Percentiles rank a stretch among this genome's conserved stretches.
Conservation (phyloP, 345 rosid species). For the Barbarea vulgaris region DNA sequence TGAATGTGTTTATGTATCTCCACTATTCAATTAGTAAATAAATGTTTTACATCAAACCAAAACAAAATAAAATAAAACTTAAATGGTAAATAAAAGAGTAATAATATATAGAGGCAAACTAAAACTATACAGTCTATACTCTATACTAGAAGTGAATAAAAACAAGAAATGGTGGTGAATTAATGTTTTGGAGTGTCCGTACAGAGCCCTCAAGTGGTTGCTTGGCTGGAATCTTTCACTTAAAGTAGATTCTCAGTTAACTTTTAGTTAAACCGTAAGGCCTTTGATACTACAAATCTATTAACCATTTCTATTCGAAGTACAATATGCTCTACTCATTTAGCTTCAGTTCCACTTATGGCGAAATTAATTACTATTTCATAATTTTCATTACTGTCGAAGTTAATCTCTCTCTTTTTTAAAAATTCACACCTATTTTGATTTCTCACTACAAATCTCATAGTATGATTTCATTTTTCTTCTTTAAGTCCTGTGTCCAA, state of each 20-base stretch:
- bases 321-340: not conserved
- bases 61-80: not conserved
- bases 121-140: too few relatives aligned
- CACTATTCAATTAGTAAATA: not conserved
- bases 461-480: not conserved
- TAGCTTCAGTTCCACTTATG: not conserved
- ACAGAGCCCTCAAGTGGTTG: conserved; percentile 35
- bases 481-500: not conserved
- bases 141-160: not conserved
- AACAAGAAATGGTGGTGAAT: not conserved
- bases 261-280: not conserved
- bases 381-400: not conserved
- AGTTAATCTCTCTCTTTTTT: not conserved
- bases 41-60: too few relatives aligned
- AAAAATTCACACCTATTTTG: not conserved
- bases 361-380: not conserved
- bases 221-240: conserved; percentile 41
- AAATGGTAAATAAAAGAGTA: not conserved
- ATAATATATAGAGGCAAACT: not conserved
- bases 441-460: not conserved
- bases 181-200: conserved; percentile 39
- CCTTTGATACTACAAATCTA: conserved; percentile 21
- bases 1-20: not conserved
- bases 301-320: conserved; percentile 12
- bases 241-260: conserved; percentile 18